phyloP scores from a whole-genome alignment of 495 filamentous ascomycete genomes.

The Geopyxis carbonaria region DNA sequence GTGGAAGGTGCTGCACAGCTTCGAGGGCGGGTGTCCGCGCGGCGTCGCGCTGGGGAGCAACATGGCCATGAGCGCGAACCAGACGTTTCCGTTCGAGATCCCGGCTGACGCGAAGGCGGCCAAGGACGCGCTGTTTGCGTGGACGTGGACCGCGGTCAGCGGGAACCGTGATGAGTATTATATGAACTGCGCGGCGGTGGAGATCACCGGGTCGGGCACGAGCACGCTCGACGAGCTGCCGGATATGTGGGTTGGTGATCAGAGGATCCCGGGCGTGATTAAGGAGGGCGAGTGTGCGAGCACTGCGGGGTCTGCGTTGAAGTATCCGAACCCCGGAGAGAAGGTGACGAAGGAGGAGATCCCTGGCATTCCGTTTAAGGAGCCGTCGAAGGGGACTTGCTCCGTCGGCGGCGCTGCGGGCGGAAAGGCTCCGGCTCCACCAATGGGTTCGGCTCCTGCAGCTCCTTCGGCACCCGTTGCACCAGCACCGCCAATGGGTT shows the following conservation, averaged over 20 bases:
- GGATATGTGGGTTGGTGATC: slow-evolving; percentile 38
- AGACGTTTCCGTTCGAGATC: slow-evolving; percentile 33
- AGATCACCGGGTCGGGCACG: slow-evolving; percentile 27
- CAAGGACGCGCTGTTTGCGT: slow-evolving; percentile 28
- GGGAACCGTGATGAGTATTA: slow-evolving; percentile 38
- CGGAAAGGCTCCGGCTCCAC: neutral
- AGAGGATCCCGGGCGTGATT: slow-evolving; percentile 23
- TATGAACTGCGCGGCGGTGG: slow-evolving; percentile 35
- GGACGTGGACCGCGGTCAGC: slow-evolving; percentile 28
- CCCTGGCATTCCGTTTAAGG: slow-evolving; percentile 15
- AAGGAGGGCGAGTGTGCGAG: slow-evolving; percentile 14
- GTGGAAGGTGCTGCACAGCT: slow-evolving; percentile 29
- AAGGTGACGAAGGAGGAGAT: slow-evolving; percentile 5
- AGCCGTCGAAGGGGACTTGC: slow-evolving; percentile 7
- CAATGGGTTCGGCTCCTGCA: neutral
- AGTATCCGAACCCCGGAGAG: slow-evolving; percentile 17
- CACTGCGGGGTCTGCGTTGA: slow-evolving; percentile 7
- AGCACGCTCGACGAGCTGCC: slow-evolving; percentile 27
- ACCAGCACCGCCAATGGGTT: neutral
- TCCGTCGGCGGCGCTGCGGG: slow-evolving; percentile 1
- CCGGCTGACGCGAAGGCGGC: slow-evolving; percentile 30
- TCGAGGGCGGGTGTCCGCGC: slow-evolving; percentile 29
- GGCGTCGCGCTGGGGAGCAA: slow-evolving; percentile 14
- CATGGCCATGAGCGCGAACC: slow-evolving; percentile 21
- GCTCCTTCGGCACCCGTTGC: neutral